Percentiles rank a stretch among this genome's conserved stretches.
Conservation (phyloP, 768 basidiomycete genomes). For the Xanthoconium stramineum region DNA sequence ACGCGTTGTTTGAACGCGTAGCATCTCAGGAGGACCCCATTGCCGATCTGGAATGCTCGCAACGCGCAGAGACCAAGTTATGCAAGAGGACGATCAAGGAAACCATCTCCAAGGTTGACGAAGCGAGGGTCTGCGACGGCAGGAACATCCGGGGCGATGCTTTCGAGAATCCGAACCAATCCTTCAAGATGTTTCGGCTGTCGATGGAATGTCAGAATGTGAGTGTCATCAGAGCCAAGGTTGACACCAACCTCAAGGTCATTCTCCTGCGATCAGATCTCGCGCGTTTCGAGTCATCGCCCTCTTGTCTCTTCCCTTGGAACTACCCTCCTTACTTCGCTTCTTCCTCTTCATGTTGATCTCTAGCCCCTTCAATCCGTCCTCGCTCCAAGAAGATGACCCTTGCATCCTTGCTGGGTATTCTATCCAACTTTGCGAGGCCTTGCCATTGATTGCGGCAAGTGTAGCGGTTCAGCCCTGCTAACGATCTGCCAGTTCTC, state of each 20-base stretch:
- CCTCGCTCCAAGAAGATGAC: no score
- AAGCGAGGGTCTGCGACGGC: not conserved
- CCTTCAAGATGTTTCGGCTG: not conserved
- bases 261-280: conserved; percentile 15
- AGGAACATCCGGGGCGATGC: not conserved
- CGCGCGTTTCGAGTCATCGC: not conserved
- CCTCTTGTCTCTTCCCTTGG: no score
- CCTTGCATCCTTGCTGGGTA: no score
- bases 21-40: not conserved
- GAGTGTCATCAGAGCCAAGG: conserved; percentile 10
- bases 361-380: no score
- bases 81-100: not conserved
- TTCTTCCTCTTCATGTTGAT: no score
- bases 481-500: no score
- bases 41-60: conserved; percentile 5
- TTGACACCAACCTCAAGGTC: conserved; percentile 17
- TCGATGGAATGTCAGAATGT: conserved; percentile 15
- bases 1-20: conserved; percentile 1
- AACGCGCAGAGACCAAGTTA: conserved; percentile 1
- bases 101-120: not conserved
- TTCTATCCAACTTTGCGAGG: no score
- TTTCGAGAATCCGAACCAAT: conserved; percentile 1
- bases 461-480: no score
- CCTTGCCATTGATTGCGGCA: no score
- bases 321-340: no score